A percentile compares a stretch with the other conserved stretches of the same genome.
These are phyloP conservation scores for Tripterygium wilfordii DNA, from an alignment of 177 flowering plant genomes.

Conservation along the genomic window DNA sequence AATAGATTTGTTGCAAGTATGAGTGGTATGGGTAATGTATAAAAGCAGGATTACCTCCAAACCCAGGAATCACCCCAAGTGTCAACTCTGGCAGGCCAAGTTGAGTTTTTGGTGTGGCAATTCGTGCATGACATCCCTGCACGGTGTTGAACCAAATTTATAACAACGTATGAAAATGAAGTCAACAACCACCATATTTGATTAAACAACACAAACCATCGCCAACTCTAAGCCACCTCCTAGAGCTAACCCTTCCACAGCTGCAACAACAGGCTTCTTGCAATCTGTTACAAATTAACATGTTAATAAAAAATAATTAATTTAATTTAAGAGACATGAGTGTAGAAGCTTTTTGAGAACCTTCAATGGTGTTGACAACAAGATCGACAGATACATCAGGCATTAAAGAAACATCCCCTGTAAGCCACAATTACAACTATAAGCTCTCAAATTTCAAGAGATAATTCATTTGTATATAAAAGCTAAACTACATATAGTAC, in stretches of 20 bases:
- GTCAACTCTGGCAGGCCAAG: conserved; percentile 92
- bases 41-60: conserved; percentile 63
- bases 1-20: no score
- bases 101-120: conserved; percentile 71
- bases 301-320: no score
- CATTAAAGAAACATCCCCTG: conserved; percentile 70
- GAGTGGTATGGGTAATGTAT: not conserved
- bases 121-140: conserved; percentile 93
- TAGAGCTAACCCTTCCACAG: conserved; percentile 90
- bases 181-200: not conserved
- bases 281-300: conserved; percentile 59
- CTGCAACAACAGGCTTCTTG: conserved; percentile 89
- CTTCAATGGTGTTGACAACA: conserved; percentile 70
- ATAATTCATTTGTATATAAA: no score
- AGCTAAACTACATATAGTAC: no score
- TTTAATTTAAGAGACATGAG: no score
- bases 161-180: not conserved
- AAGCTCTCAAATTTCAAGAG: no score
- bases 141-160: conserved; percentile 1
- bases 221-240: conserved; percentile 97
- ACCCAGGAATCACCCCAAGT: conserved; percentile 90
- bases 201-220: conserved; percentile 53
- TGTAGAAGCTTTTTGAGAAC: no score
- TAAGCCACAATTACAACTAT: conserved; percentile 14
- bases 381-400: conserved; percentile 81